Evolutionary conservation across 805 yeast species (phyloP).

Genomic region (Kurtzmaniella cleridarum): DNA sequence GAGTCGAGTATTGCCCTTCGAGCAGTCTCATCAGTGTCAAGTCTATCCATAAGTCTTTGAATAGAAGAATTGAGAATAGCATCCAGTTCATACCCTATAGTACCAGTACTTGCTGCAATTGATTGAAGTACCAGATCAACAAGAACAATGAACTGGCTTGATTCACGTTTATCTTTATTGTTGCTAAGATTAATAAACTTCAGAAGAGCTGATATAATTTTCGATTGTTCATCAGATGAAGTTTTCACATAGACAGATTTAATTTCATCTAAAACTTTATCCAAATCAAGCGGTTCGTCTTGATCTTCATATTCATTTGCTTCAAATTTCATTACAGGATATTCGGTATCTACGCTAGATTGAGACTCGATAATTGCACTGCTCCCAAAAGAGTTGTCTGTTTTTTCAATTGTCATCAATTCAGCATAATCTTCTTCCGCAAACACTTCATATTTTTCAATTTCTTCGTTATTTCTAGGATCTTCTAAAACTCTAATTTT

Average conservation of each 20-base stretch:
- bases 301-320: constrained; percentile 5
- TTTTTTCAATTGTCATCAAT: constrained; percentile 6
- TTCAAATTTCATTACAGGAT: constrained; percentile 2
- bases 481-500: constrained; percentile 27
- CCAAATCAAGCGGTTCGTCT: constrained; percentile 6
- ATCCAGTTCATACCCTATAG: constrained; percentile 18
- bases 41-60: constrained; percentile 29
- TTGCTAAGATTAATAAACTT: constrained; percentile 22
- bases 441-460: constrained; percentile 31
- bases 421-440: constrained; percentile 36
- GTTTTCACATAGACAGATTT: neutral
- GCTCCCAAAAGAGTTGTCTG: too few species aligned
- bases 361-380: too few species aligned
- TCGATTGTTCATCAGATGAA: too few species aligned
- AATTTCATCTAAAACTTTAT: constrained; percentile 9
- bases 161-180: constrained; percentile 17
- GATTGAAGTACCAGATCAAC: constrained; percentile 29
- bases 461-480: constrained; percentile 28
- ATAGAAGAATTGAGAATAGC: constrained; percentile 26
- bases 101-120: constrained; percentile 20
- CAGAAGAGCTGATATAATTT: constrained; percentile 9
- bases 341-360: too few species aligned
- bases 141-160: constrained; percentile 19
- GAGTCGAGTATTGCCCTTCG: constrained; percentile 29
- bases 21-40: constrained; percentile 31